Evolutionary conservation across 192 early-diverging fungal genomes (phyloP).

Genomic region (Pilobolus umbonatus): DNA sequence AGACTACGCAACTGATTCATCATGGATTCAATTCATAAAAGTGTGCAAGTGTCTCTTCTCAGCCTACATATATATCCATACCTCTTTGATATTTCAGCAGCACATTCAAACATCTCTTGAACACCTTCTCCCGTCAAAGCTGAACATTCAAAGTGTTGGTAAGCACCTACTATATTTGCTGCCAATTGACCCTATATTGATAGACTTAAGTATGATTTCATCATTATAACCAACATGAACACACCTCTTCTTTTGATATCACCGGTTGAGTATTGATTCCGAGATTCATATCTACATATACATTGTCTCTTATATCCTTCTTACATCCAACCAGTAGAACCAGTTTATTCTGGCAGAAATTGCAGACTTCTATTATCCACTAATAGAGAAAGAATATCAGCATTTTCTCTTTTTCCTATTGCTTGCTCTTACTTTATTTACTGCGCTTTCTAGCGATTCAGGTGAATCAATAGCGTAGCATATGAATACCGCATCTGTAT

Average conservation of each 20-base stretch:
- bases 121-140: conserved; percentile 80
- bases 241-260: conserved; percentile 49
- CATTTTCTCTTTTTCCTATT: background rate
- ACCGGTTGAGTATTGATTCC: conserved; percentile 74
- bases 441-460: conserved; percentile 78
- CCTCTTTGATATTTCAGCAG: too few species aligned
- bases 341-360: conserved; percentile 82
- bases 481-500: conserved; percentile 89
- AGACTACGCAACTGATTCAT: too few species aligned
- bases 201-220: background rate
- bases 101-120: conserved; percentile 79
- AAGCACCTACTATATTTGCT: conserved; percentile 81
- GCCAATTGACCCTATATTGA: conserved; percentile 58
- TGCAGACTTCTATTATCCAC: conserved; percentile 88
- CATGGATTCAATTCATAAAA: too few species aligned
- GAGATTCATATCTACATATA: conserved; percentile 67
- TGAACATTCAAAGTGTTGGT: conserved; percentile 85
- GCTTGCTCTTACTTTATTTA: conserved; percentile 44
- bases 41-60: too few species aligned
- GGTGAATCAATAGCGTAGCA: conserved; percentile 86
- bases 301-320: conserved; percentile 85
- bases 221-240: background rate
- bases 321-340: conserved; percentile 86
- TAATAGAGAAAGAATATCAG: conserved; percentile 19
- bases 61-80: too few species aligned